Percentiles rank a stretch among this genome's conserved stretches.
Evolutionary conservation across 2,329 filamentous ascomycete species (phyloP).

Genomic region (Pseudogymnoascus sp.): DNA sequence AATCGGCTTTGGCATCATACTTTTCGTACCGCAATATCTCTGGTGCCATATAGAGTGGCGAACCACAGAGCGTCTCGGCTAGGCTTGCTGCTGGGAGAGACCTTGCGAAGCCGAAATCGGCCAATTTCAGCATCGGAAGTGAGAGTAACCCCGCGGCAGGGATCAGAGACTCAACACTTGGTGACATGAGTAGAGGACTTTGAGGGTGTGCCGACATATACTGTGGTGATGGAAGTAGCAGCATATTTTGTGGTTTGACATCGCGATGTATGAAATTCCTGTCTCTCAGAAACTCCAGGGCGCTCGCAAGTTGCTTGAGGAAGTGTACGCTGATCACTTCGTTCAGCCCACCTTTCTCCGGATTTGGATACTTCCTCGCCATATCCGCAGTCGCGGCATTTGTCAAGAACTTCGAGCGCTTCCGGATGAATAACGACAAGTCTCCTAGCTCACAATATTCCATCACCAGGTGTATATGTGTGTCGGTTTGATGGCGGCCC

Average conservation of each 20-base stretch:
- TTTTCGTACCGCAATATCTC: constrained; percentile 96
- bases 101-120: constrained; percentile 96
- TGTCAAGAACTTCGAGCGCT: constrained; percentile 69
- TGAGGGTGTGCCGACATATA: constrained; percentile 56
- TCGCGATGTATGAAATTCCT: constrained; percentile 91
- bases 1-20: constrained; percentile 91
- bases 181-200: constrained; percentile 62
- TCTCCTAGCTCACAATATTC: constrained; percentile 97
- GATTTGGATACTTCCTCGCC: constrained; percentile 86
- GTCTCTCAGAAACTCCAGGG: constrained; percentile 76
- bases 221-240: constrained; percentile 73
- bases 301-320: constrained; percentile 86
- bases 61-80: constrained; percentile 92
- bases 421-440: constrained; percentile 91
- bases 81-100: constrained; percentile 84
- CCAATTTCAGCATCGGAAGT: constrained; percentile 92
- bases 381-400: constrained; percentile 81
- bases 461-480: constrained; percentile 95
- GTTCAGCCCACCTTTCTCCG: constrained; percentile 74
- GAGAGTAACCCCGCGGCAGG: constrained; percentile 74
- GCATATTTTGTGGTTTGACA: constrained; percentile 92
- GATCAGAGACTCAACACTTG: constrained; percentile 70
- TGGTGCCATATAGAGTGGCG: constrained; percentile 95
- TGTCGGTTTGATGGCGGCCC: constrained; percentile 79
- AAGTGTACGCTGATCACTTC: constrained; percentile 97